A percentile compares a stretch with the other conserved stretches of the same genome.
These are phyloP conservation scores for Daldinia grandis DNA, from an alignment of 495 filamentous ascomycete genomes.

Conservation along the genomic window DNA sequence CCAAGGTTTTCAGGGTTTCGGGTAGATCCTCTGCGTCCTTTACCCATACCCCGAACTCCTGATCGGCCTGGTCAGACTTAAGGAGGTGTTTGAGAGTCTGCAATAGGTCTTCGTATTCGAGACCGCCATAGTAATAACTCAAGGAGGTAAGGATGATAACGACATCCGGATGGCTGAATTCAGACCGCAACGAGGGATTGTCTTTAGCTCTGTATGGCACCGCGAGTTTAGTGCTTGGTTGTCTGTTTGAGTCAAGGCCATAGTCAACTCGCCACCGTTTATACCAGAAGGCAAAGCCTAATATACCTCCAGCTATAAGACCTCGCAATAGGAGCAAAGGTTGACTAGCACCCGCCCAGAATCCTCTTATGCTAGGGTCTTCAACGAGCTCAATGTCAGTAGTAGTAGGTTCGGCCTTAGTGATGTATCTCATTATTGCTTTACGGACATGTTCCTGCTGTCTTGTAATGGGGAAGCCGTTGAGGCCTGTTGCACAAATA, in stretches of 20 bases:
- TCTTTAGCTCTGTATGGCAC: conserved; percentile 80
- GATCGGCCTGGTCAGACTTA: conserved; percentile 62
- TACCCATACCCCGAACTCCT: conserved; percentile 66
- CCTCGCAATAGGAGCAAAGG: conserved; percentile 67
- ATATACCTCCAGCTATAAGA: conserved; percentile 64
- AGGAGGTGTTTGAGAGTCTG: conserved; percentile 59
- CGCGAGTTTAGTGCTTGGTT: conserved; percentile 61
- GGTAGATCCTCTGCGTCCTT: conserved; percentile 49
- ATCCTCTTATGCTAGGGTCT: conserved; percentile 24
- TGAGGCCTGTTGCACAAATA: conserved; percentile 52
- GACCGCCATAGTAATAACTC: conserved; percentile 73
- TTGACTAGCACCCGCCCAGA: conserved; percentile 50
- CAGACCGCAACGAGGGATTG: conserved; percentile 66
- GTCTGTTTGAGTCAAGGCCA: conserved; percentile 60
- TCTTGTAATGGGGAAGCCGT: conserved; percentile 52
- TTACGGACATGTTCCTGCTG: conserved; percentile 48
- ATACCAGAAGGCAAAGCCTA: conserved; percentile 62
- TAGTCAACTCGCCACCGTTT: conserved; percentile 77
- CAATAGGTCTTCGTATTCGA: conserved; percentile 62
- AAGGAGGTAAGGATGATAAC: conserved; percentile 72
- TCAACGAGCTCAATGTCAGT: conserved; percentile 51
- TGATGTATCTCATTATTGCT: conserved; percentile 57
- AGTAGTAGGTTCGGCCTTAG: conserved; percentile 37
- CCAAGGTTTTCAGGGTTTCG: conserved; percentile 54
- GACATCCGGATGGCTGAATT: conserved; percentile 80